Evolutionary conservation across 2,329 filamentous ascomycete genomes (phyloP).

Genomic region (Fusarium concolor): DNA sequence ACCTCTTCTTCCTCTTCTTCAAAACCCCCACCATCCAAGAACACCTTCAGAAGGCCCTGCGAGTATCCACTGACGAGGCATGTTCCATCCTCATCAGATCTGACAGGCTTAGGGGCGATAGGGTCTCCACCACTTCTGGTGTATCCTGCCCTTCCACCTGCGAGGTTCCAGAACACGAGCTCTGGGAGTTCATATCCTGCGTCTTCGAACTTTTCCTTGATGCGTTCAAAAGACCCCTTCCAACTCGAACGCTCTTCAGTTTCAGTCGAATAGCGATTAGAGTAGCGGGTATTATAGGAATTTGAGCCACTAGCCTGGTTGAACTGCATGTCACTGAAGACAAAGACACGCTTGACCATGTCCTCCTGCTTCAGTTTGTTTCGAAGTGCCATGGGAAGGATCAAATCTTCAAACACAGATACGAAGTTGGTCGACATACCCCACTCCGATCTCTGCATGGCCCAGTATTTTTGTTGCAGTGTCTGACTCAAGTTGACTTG

Average conservation of each 20-base stretch:
- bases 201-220: slow-evolving; percentile 57
- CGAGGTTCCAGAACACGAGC: slow-evolving; percentile 71
- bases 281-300: not conserved
- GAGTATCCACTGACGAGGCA: slow-evolving; percentile 67
- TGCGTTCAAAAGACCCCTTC: slow-evolving; percentile 61
- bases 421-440: slow-evolving; percentile 63
- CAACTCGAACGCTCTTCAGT: slow-evolving; percentile 43
- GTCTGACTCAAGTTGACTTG: slow-evolving; percentile 53
- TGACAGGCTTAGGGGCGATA: slow-evolving; percentile 61
- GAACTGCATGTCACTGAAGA: slow-evolving; percentile 73
- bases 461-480: slow-evolving; percentile 56
- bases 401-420: slow-evolving; percentile 64
- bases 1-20: slow-evolving; percentile 55
- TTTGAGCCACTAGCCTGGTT: slow-evolving; percentile 49
- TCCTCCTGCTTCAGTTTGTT: slow-evolving; percentile 64
- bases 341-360: slow-evolving; percentile 71
- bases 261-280: not conserved
- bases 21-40: slow-evolving; percentile 63
- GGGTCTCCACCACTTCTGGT: slow-evolving; percentile 43
- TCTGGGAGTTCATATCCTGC: slow-evolving; percentile 69
- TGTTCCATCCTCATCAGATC: slow-evolving; percentile 57
- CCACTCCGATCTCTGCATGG: slow-evolving; percentile 52
- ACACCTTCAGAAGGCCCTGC: slow-evolving; percentile 68
- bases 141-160: slow-evolving; percentile 52
- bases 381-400: slow-evolving; percentile 64